These are phyloP conservation scores for Scedosporium minutisporum DNA, from an alignment of 2,329 filamentous ascomycete species.

Conservation along the genomic window DNA sequence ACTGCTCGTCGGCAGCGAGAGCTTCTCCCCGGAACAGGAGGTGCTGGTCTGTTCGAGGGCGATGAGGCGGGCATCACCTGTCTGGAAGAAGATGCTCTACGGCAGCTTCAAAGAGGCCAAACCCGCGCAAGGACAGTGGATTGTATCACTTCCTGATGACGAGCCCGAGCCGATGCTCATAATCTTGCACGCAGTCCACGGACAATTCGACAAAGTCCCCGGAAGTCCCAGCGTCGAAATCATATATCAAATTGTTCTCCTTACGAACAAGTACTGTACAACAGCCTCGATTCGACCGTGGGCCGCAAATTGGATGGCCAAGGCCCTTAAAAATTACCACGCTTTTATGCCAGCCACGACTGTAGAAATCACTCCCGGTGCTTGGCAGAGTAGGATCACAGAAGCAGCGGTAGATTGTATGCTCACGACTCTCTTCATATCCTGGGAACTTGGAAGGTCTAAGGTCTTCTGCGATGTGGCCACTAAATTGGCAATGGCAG, in stretches of 20 bases:
- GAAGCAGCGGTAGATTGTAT: no score
- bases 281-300: neutral
- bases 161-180: neutral
- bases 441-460: no score
- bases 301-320: neutral
- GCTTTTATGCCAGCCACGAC: no score
- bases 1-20: neutral
- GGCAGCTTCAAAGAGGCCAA: constrained; percentile 9
- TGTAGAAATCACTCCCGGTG: no score
- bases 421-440: no score
- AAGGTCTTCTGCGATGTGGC: no score
- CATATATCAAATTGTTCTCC: neutral
- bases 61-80: constrained; percentile 3
- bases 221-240: neutral
- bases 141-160: neutral
- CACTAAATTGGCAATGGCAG: no score
- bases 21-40: neutral
- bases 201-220: neutral
- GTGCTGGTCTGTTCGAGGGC: constrained; percentile 8
- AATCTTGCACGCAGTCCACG: neutral
- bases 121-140: constrained; percentile 3
- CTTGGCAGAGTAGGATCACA: no score
- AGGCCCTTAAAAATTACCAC: no score
- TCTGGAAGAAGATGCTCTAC: constrained; percentile 10
- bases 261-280: neutral